phyloP scores from a whole-genome alignment of 2,329 filamentous ascomycete species.

The Sporothrix pseudoabietina region DNA sequence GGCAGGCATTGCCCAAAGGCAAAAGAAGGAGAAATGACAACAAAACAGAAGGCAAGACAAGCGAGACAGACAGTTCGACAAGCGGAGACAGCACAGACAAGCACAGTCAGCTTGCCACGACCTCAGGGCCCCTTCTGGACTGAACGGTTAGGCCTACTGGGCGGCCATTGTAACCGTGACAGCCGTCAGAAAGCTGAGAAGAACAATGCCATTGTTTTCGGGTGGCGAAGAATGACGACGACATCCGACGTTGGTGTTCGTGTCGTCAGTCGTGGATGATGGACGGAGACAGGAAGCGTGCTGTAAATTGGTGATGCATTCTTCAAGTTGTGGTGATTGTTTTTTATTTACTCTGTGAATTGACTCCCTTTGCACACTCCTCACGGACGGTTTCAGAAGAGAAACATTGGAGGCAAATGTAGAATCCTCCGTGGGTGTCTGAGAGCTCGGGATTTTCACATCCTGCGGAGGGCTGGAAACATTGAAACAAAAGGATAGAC shows the following conservation, averaged over 20 bases:
- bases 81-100: too few species aligned
- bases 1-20: background rate
- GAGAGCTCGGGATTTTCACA: slow-evolving; percentile 4
- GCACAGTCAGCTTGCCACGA: too few species aligned
- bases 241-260: background rate
- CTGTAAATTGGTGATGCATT: background rate
- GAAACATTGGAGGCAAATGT: background rate
- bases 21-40: background rate
- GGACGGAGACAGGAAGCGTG: background rate
- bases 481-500: background rate
- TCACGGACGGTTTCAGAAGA: background rate
- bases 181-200: background rate
- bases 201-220: background rate
- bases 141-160: background rate
- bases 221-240: background rate
- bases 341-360: background rate
- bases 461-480: background rate
- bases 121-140: background rate
- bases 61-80: too few species aligned
- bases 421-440: slow-evolving; percentile 3
- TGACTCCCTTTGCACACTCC: background rate
- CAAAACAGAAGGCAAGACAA: too few species aligned
- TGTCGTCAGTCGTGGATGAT: background rate
- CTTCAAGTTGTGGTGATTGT: background rate
- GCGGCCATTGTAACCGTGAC: background rate